phyloP scores from a whole-genome alignment of 2,329 filamentous ascomycete genomes.

The Aspergillus quadricinctus region DNA sequence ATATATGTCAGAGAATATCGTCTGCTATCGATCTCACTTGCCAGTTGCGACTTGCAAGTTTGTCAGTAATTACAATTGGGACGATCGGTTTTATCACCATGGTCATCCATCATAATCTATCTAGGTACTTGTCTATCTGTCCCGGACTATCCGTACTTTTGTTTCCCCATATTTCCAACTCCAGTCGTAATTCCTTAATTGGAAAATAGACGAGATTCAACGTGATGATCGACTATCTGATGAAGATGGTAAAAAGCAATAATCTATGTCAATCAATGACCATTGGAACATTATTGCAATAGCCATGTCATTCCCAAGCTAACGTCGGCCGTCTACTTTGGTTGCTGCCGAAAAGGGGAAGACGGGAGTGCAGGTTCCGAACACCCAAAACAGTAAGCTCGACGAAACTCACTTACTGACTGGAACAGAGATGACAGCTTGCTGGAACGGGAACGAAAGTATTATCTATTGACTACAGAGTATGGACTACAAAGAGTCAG shows the following conservation, averaged over 20 bases:
- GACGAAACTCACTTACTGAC: neutral
- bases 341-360: neutral
- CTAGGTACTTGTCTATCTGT: neutral
- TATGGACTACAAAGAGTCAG: neutral
- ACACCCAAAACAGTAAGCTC: neutral
- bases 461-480: neutral
- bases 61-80: neutral
- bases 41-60: too few species aligned
- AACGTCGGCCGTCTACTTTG: neutral
- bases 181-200: neutral
- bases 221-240: neutral
- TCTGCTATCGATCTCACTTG: neutral
- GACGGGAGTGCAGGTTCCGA: neutral
- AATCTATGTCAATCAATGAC: neutral
- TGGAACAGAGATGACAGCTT: too few species aligned
- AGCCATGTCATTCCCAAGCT: neutral
- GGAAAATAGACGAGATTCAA: neutral
- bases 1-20: neutral
- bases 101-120: neutral
- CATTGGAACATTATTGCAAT: neutral
- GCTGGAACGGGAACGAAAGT: neutral
- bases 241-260: neutral
- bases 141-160: too few species aligned
- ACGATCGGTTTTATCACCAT: neutral
- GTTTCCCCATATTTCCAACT: neutral